These are phyloP conservation scores for Neonectria ditissima DNA, from an alignment of 2,329 filamentous ascomycete genomes.

Conservation along the genomic window DNA sequence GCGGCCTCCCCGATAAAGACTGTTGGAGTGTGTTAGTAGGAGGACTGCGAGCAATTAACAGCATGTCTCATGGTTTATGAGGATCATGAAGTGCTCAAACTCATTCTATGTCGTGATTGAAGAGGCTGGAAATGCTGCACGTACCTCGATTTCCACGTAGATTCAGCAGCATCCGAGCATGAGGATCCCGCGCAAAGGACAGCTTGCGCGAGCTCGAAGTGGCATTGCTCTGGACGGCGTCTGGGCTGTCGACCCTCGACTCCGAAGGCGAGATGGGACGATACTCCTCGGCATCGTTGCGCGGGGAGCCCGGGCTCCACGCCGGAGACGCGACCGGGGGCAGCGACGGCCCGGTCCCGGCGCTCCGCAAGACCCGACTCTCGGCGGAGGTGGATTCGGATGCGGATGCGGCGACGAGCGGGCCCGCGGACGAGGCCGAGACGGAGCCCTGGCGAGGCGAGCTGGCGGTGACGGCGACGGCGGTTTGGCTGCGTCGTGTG, in stretches of 20 bases:
- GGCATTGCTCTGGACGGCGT: slow-evolving; percentile 22
- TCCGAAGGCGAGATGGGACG: slow-evolving; percentile 47
- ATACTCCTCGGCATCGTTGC: slow-evolving; percentile 32
- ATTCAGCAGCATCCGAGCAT: slow-evolving; percentile 61
- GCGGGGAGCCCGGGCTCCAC: slow-evolving; percentile 19
- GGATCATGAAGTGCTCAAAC: background rate
- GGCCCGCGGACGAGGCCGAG: slow-evolving; percentile 5
- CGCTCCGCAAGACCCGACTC: slow-evolving; percentile 9
- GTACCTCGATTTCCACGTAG: slow-evolving; percentile 64
- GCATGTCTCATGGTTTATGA: background rate
- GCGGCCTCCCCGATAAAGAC: slow-evolving; percentile 64
- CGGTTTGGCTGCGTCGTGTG: slow-evolving; percentile 31
- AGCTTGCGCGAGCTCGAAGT: slow-evolving; percentile 18
- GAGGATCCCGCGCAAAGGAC: slow-evolving; percentile 33
- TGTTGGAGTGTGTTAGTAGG: slow-evolving; percentile 34
- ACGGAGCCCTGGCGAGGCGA: slow-evolving; percentile 7
- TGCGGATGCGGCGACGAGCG: background rate
- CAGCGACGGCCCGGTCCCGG: slow-evolving; percentile 10
- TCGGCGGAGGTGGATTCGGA: background rate
- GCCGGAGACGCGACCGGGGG: slow-evolving; percentile 10
- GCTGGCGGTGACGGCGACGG: background rate
- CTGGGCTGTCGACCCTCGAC: slow-evolving; percentile 42
- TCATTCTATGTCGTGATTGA: background rate
- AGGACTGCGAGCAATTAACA: background rate
- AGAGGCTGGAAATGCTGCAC: slow-evolving; percentile 10